Conservation (phyloP, 768 basidiomycete genomes). For the Leccinum longicurvipes region DNA sequence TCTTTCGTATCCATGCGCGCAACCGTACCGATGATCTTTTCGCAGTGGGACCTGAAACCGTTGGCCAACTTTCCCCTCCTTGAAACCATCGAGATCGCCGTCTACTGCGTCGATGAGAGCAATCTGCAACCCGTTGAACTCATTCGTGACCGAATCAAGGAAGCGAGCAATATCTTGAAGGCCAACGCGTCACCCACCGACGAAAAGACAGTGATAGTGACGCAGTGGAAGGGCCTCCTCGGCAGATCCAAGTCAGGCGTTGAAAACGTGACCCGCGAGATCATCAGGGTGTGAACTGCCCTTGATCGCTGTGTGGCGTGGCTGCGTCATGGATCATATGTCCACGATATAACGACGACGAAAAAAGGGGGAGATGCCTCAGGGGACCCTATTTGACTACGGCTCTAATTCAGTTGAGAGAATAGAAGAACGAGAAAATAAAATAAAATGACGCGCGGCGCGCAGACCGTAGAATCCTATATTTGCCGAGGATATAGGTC, state of each 20-base stretch:
- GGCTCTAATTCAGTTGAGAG: not conserved
- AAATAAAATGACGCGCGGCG: not conserved
- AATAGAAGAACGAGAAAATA: not conserved
- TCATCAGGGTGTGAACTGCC: constrained; percentile 3
- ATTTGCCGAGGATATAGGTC: too few relatives aligned
- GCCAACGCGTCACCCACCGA: constrained; percentile 2
- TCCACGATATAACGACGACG: not conserved
- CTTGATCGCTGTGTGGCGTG: not conserved
- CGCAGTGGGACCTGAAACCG: not conserved
- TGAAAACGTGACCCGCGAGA: not conserved
- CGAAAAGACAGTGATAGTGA: constrained; percentile 6
- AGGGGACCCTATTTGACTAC: not conserved
- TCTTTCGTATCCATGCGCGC: not conserved
- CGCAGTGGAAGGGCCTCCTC: not conserved
- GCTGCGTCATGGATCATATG: not conserved
- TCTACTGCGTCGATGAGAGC: not conserved
- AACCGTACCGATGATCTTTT: not conserved
- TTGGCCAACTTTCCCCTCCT: not conserved
- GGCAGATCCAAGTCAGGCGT: not conserved
- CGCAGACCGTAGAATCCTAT: not conserved
- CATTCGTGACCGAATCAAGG: not conserved
- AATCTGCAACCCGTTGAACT: not conserved
- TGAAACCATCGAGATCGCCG: constrained; percentile 3
- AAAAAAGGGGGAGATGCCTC: not conserved
- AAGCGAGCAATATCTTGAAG: constrained; percentile 1